Conservation (phyloP, 1,284 basidiomycete genomes). For the Agaricales sp. region DNA sequence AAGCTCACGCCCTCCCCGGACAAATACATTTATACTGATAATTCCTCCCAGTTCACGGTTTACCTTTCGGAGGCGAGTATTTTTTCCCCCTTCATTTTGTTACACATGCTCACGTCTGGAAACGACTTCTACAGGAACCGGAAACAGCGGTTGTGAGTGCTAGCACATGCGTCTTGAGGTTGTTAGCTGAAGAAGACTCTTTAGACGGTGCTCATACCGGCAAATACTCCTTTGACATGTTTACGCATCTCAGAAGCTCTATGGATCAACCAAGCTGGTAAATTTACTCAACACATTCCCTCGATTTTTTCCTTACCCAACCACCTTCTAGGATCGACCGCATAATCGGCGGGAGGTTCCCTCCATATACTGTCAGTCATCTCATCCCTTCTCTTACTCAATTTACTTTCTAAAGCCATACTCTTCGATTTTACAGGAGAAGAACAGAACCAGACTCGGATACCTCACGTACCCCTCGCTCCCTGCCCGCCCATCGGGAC, state of each 20-base stretch:
- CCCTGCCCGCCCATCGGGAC: not conserved
- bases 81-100: too few species aligned
- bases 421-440: not conserved
- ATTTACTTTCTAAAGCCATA: not conserved
- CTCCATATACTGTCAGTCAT: slow-evolving; percentile 36
- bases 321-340: slow-evolving; percentile 38
- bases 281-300: slow-evolving; percentile 11
- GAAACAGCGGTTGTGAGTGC: slow-evolving; percentile 58
- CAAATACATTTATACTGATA: not conserved
- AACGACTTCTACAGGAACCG: slow-evolving; percentile 22
- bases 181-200: not conserved
- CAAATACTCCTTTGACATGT: slow-evolving; percentile 57
- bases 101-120: not conserved
- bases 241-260: slow-evolving; percentile 55
- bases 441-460: slow-evolving; percentile 5
- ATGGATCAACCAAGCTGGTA: slow-evolving; percentile 60
- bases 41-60: slow-evolving; percentile 35
- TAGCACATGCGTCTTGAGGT: not conserved
- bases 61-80: slow-evolving; percentile 58
- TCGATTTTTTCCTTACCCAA: not conserved
- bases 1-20: slow-evolving; percentile 11
- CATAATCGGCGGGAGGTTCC: slow-evolving; percentile 46
- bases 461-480: slow-evolving; percentile 5
- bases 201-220: slow-evolving; percentile 53
- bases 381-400: not conserved